These are phyloP conservation scores for Pyrus betulifolia DNA, from an alignment of 306 rosid genomes.

Conservation along the genomic window DNA sequence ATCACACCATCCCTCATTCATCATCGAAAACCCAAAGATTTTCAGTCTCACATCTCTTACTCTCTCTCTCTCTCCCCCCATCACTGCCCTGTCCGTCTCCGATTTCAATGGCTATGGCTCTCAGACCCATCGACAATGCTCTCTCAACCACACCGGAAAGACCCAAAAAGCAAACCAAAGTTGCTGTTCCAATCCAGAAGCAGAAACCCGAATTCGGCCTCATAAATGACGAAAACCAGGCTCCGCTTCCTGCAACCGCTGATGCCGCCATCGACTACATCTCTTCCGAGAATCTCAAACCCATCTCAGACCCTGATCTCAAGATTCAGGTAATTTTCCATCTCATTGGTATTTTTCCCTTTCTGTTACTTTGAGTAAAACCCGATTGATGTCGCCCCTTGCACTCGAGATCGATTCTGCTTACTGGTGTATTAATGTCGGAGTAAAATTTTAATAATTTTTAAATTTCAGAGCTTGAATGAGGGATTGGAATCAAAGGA, in stretches of 20 bases:
- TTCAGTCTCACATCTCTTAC: neutral
- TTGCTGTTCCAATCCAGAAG: conserved; percentile 34
- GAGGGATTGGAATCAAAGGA: conserved; percentile 67
- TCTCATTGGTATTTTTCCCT: neutral
- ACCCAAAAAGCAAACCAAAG: conserved; percentile 68
- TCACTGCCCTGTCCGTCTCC: neutral
- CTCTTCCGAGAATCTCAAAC: conserved; percentile 60
- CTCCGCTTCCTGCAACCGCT: conserved; percentile 32
- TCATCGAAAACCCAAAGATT: neutral
- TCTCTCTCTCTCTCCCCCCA: neutral
- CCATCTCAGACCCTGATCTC: conserved; percentile 58
- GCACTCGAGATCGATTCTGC: neutral
- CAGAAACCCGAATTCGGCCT: conserved; percentile 28
- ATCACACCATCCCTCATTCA: neutral
- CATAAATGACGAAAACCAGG: conserved; percentile 49
- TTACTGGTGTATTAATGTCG: neutral
- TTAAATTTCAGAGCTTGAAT: conserved; percentile 42
- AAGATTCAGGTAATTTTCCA: conserved; percentile 41
- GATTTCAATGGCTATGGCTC: conserved; percentile 52
- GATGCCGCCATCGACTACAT: conserved; percentile 66
- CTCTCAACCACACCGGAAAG: conserved; percentile 61
- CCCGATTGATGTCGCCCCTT: neutral
- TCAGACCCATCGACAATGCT: conserved; percentile 82
- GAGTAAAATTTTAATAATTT: neutral
- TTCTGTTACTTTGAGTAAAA: neutral